phyloP scores from a whole-genome alignment of 1,284 basidiomycete genomes.

The Trametes versicolor region DNA sequence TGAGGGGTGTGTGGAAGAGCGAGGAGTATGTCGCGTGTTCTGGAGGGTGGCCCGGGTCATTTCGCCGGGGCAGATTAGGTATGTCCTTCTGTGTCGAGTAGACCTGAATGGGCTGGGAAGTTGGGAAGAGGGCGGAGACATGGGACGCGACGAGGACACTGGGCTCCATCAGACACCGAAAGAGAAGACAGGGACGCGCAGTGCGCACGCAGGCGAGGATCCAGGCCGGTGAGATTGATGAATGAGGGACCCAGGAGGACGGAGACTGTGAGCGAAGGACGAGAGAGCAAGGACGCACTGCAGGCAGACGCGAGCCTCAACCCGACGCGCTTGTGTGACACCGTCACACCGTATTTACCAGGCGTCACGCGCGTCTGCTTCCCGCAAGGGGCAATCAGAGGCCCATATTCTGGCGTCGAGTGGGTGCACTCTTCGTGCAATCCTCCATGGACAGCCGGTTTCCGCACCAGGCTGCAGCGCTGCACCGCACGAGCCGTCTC shows the following conservation, averaged over 20 bases:
- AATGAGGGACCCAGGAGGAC: constrained; percentile 9
- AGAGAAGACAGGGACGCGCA: constrained; percentile 9
- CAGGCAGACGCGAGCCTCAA: not conserved
- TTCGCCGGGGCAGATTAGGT: constrained; percentile 52
- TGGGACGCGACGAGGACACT: constrained; percentile 67
- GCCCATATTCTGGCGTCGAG: constrained; percentile 1
- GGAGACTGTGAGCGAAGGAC: constrained; percentile 23
- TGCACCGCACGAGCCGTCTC: constrained; percentile 5
- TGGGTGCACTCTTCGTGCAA: not conserved
- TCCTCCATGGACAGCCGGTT: not conserved
- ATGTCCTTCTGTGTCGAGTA: constrained; percentile 65
- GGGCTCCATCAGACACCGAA: constrained; percentile 47
- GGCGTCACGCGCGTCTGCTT: not conserved
- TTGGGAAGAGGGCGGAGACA: constrained; percentile 68
- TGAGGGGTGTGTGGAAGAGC: constrained; percentile 62
- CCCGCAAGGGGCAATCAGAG: not conserved
- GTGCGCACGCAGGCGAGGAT: constrained; percentile 1
- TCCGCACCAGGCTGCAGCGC: constrained; percentile 1
- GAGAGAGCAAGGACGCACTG: not conserved
- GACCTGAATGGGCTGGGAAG: constrained; percentile 60
- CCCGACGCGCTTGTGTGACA: not conserved
- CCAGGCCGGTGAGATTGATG: constrained; percentile 4
- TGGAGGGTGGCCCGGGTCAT: constrained; percentile 62
- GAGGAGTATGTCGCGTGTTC: constrained; percentile 82
- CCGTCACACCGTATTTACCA: not conserved